A percentile compares a stretch with the other conserved stretches of the same genome.
Conservation (phyloP, 257 asterid genomes). For the Scutellaria baicalensis region DNA sequence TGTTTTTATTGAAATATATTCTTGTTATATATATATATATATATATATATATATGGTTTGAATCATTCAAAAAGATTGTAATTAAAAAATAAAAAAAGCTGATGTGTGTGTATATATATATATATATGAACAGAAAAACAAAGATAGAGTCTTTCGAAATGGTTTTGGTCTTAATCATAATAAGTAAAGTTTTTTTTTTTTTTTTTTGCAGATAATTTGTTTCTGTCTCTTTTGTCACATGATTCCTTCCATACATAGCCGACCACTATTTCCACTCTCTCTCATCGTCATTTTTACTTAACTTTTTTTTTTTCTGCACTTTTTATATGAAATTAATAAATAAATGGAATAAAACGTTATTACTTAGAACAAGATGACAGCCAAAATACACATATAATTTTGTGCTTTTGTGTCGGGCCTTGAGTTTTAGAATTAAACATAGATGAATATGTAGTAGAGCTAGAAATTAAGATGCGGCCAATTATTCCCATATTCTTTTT, state of each 20-base stretch:
- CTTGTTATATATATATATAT: no score
- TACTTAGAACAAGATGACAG: no score
- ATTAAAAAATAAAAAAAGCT: not conserved
- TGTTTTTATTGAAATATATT: conserved; percentile 4
- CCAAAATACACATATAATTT: no score
- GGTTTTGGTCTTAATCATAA: conserved; percentile 8
- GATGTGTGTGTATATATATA: not conserved
- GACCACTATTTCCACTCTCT: conserved; percentile 16
- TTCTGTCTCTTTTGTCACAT: conserved; percentile 16
- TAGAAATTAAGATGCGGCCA: no score
- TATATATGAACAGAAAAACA: not conserved
- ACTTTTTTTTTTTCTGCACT: not conserved
- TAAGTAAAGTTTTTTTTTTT: not conserved
- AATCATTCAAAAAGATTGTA: not conserved
- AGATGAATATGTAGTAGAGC: no score
- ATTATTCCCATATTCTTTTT: no score
- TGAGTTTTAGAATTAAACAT: no score
- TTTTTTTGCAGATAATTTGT: conserved; percentile 20
- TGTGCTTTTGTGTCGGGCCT: no score
- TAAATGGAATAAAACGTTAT: not conserved
- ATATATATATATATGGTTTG: not conserved
- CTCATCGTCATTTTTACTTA: not conserved
- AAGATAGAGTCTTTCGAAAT: not conserved
- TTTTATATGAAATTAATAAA: not conserved
- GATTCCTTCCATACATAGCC: conserved; percentile 9